These are phyloP conservation scores for Daldinia grandis DNA, from an alignment of 495 filamentous ascomycete genomes.

Conservation along the genomic window DNA sequence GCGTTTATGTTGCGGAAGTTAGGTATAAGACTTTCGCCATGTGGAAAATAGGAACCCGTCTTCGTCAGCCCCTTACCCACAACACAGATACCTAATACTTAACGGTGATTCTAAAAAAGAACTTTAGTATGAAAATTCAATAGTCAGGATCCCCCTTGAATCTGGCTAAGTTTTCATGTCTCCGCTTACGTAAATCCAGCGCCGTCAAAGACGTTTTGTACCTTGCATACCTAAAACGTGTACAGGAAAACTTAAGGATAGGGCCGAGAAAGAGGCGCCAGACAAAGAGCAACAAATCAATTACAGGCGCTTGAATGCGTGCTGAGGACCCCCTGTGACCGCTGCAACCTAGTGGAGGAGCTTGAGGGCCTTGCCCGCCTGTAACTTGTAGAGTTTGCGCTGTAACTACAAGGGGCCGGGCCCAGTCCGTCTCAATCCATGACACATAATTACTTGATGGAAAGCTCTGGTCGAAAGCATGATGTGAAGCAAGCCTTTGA, in stretches of 20 bases:
- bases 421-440: conserved; percentile 44
- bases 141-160: neutral
- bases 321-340: conserved; percentile 17
- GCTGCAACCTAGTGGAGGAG: conserved; percentile 22
- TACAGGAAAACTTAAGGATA: neutral
- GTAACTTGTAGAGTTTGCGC: conserved; percentile 17
- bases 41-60: neutral
- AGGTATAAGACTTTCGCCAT: conserved; percentile 4
- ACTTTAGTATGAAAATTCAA: conserved; percentile 6
- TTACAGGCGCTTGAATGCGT: conserved; percentile 23
- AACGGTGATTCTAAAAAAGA: neutral
- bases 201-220: neutral
- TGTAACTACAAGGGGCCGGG: conserved; percentile 25
- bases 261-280: neutral
- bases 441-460: conserved; percentile 64
- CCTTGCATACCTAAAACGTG: too few species aligned
- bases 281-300: conserved; percentile 26
- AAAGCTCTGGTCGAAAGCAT: conserved; percentile 46
- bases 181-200: conserved; percentile 33
- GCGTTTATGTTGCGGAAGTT: neutral
- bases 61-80: neutral
- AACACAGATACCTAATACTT: neutral
- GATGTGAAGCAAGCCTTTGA: conserved; percentile 33
- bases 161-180: conserved; percentile 1
- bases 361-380: conserved; percentile 32